phyloP scores from a whole-genome alignment of 768 basidiomycete species.

The Galerina marginata region DNA sequence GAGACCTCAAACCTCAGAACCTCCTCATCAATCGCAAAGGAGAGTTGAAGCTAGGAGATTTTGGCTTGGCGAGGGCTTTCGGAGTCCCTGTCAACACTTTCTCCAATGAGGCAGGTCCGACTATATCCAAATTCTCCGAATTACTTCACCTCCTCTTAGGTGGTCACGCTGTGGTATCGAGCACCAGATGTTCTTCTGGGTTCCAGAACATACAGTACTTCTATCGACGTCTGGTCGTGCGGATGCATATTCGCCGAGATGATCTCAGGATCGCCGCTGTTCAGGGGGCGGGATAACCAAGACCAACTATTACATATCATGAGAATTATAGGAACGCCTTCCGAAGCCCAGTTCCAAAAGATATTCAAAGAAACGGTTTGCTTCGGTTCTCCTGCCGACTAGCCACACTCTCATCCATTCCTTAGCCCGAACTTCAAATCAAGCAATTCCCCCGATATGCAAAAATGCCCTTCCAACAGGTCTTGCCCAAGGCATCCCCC shows the following conservation, averaged over 20 bases:
- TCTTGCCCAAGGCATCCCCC: constrained; percentile 84
- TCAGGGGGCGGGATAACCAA: constrained; percentile 95
- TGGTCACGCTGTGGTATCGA: constrained; percentile 98
- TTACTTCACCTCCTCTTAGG: constrained; percentile 48
- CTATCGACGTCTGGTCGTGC: constrained; percentile 98
- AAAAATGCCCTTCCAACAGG: constrained; percentile 79
- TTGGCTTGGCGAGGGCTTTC: constrained; percentile 95
- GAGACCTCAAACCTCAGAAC: constrained; percentile 98
- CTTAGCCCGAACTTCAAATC: constrained; percentile 78
- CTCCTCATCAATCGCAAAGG: constrained; percentile 96
- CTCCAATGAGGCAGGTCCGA: constrained; percentile 80
- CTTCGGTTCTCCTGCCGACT: constrained; percentile 12
- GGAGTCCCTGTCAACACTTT: constrained; percentile 99
- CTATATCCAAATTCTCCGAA: background rate
- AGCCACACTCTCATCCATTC: background rate
- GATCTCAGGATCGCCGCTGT: constrained; percentile 96
- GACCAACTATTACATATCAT: constrained; percentile 99
- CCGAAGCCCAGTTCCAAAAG: constrained; percentile 85
- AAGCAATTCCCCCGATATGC: constrained; percentile 90
- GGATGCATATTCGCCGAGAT: constrained; percentile 99
- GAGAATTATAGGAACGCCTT: constrained; percentile 95
- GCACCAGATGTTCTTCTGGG: constrained; percentile 98
- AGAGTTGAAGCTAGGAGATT: constrained; percentile 96
- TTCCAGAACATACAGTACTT: constrained; percentile 96
- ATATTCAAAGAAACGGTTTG: constrained; percentile 89